phyloP scores from a whole-genome alignment of 345 rosid species.

The Abelmoschus esculentus region DNA sequence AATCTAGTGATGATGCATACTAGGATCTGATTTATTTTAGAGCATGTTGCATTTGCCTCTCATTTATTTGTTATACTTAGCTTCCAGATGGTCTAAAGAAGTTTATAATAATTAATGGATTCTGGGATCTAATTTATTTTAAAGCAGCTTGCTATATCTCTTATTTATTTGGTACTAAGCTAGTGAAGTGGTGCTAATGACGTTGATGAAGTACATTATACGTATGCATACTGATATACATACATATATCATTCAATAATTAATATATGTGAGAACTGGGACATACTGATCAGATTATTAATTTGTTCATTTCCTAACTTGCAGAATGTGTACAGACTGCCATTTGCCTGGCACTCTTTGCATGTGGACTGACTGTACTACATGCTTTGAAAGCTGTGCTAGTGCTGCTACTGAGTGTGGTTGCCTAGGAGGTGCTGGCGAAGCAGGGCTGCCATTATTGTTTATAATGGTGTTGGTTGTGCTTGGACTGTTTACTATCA shows the following conservation, averaged over 20 bases:
- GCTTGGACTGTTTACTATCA: conserved; percentile 84
- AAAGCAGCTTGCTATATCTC: too few relatives aligned
- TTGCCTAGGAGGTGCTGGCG: conserved; percentile 98
- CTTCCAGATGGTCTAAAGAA: too few relatives aligned
- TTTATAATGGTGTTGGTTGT: conserved; percentile 77
- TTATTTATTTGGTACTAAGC: too few relatives aligned
- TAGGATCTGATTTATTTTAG: background rate
- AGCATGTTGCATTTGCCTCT: background rate
- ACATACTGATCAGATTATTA: background rate
- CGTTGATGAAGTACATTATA: background rate
- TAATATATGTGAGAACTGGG: background rate
- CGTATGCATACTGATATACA: background rate
- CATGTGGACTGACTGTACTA: conserved; percentile 98
- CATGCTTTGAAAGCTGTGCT: conserved; percentile 95
- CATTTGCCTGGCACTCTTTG: conserved; percentile 98
- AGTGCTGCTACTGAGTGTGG: conserved; percentile 92
- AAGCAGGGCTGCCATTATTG: conserved; percentile 86
- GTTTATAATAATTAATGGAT: too few relatives aligned
- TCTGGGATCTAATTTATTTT: background rate
- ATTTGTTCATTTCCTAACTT: conserved; percentile 1
- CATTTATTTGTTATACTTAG: background rate
- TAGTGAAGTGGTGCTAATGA: too few relatives aligned
- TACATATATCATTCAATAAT: background rate
- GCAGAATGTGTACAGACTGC: conserved; percentile 96
- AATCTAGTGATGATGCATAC: background rate